Evolutionary conservation across 2,329 filamentous ascomycete species (phyloP).

Genomic region (Sarocladiaceae sp.): DNA sequence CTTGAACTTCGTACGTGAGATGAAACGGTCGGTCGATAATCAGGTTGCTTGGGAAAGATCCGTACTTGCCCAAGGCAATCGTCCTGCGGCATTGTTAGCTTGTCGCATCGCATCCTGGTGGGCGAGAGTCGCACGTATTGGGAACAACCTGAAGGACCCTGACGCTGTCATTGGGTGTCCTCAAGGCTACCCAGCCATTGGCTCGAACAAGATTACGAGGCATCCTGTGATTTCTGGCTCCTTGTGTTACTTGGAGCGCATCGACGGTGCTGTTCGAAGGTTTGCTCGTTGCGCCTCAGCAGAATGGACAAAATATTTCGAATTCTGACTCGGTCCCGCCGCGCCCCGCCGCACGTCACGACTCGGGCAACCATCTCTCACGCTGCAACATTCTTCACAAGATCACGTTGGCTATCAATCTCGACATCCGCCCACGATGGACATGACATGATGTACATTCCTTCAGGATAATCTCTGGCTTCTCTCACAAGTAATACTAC

Average conservation of each 20-base stretch:
- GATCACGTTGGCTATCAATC: too few relatives aligned
- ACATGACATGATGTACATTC: too few relatives aligned
- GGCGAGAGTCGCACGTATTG: conserved; percentile 45
- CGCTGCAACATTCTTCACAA: too few relatives aligned
- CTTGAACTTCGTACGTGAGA: conserved; percentile 83
- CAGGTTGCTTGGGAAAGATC: conserved; percentile 80
- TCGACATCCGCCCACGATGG: too few relatives aligned
- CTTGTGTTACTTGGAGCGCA: too few relatives aligned
- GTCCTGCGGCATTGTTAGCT: conserved; percentile 48
- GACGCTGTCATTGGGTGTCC: conserved; percentile 52
- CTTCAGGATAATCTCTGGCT: too few relatives aligned
- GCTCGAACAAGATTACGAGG: conserved; percentile 36
- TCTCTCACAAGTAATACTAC: too few relatives aligned
- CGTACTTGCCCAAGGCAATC: conserved; percentile 88
- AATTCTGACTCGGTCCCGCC: conserved; percentile 7
- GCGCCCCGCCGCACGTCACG: background rate
- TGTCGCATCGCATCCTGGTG: background rate
- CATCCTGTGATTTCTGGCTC: conserved; percentile 19
- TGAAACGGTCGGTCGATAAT: conserved; percentile 88
- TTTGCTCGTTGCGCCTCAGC: too few relatives aligned
- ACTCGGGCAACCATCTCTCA: background rate
- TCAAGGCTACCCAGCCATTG: conserved; percentile 54
- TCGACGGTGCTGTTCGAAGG: too few relatives aligned
- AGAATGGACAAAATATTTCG: conserved; percentile 9
- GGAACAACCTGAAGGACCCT: conserved; percentile 52